Conservation (phyloP, 257 asterid species). For the Solanum peruvianum region DNA sequence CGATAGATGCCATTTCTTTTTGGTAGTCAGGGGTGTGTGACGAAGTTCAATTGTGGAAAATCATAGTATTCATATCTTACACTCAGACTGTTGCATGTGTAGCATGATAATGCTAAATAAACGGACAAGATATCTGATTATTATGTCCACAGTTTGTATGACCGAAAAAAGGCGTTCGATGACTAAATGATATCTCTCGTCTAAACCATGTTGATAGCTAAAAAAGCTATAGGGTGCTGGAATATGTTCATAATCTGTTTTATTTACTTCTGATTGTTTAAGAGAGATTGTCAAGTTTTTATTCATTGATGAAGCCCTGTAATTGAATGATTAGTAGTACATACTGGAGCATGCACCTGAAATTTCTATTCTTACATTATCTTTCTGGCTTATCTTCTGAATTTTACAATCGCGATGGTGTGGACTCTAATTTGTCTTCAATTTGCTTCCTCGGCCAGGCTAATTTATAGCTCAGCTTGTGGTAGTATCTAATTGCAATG, state of each 20-base stretch:
- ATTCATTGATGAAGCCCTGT: background rate
- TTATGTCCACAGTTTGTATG: background rate
- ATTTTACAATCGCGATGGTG: background rate
- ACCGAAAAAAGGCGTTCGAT: background rate
- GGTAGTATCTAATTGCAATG: slow-evolving; percentile 1
- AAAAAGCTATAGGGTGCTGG: background rate
- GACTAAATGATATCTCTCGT: background rate
- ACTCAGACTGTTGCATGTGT: background rate
- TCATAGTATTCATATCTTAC: background rate
- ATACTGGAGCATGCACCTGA: background rate
- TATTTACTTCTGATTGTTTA: background rate
- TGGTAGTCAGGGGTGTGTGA: background rate
- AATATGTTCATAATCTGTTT: background rate
- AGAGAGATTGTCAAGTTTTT: background rate
- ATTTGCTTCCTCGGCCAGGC: slow-evolving; percentile 4
- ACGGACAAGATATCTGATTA: background rate
- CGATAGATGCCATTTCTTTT: background rate
- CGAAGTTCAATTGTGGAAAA: background rate
- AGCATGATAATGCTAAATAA: background rate
- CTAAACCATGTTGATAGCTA: background rate
- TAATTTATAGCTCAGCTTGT: background rate
- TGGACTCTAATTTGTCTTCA: background rate
- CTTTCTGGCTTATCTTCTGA: background rate
- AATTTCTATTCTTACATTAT: background rate
- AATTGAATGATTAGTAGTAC: background rate